phyloP scores from a whole-genome alignment of 345 rosid species.

The Populus deltoides region DNA sequence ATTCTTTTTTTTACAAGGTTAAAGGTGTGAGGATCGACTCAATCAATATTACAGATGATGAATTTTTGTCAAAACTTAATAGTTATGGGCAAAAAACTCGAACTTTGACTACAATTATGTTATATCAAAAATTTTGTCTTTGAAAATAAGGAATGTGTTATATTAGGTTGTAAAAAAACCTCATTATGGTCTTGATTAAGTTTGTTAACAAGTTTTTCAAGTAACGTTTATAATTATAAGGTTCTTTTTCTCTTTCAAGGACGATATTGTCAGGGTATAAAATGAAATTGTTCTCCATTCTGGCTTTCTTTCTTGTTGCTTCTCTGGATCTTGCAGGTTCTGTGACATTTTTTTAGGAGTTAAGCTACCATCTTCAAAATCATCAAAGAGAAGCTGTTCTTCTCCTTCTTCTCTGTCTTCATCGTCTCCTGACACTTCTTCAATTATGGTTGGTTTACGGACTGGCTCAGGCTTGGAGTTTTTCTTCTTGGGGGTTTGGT shows the following conservation, averaged over 20 bases:
- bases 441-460: slow-evolving; percentile 39
- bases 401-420: slow-evolving; percentile 38
- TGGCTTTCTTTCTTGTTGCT: too few relatives aligned
- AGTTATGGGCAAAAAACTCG: not conserved
- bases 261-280: not conserved
- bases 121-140: not conserved
- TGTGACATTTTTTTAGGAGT: not conserved
- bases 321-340: too few relatives aligned
- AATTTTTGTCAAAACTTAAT: not conserved
- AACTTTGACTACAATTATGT: not conserved
- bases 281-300: too few relatives aligned
- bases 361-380: slow-evolving; percentile 52
- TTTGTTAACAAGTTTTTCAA: too few relatives aligned
- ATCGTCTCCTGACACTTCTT: slow-evolving; percentile 38
- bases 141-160: not conserved
- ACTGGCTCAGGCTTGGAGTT: slow-evolving; percentile 33
- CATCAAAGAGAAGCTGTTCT: slow-evolving; percentile 47
- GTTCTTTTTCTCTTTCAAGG: not conserved
- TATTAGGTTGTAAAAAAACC: too few relatives aligned
- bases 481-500: slow-evolving; percentile 40
- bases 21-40: not conserved
- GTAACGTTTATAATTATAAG: not conserved
- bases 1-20: not conserved
- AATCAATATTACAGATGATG: not conserved
- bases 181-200: too few relatives aligned